Evolutionary conservation across 257 asterid species (phyloP), one percentile per base, ranked within the genome.

Genomic region (Solanum tarapatanum): DNA sequence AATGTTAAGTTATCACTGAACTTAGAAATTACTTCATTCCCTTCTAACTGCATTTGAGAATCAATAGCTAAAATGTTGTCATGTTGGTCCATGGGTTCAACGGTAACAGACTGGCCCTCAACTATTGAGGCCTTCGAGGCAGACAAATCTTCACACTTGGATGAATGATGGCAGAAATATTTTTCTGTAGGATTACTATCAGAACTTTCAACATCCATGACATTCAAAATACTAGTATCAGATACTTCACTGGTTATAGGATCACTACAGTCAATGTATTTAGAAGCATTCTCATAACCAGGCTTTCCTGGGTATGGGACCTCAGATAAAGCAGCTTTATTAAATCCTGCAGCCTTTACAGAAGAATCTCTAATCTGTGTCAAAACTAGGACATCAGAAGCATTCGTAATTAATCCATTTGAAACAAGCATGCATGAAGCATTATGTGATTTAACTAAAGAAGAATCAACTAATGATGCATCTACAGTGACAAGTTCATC

Each of bases 121-220:
- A 72, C 75, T 80, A 62, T 24, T 89, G 86, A 79, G 62, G 89
- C 87, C 74, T 91, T 92, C 60, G 93, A 87, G 16, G 86, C 58
- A 90, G 91, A 76, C 85, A 89, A 86, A 87, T 84, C 88, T 83
- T 88, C 87, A 88, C 70, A 55, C 86, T 86, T 89, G 32, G 89
- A 82, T 60, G 76, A 82, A 79, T 83, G 73, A 75, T 39, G 83
- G 83, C 88, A 32, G 21, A 76, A 76, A 66, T 82, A 76, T 72
- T 86, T 86, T 36, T 76, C 87, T 84, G 30, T 89, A 11, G 88
- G 90, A 55, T 68, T 37, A 89, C 87, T 80, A 37, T 23, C 87
- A 83, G 86, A 88, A 88, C 83, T 86, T 87, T 82, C 91, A 87
- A 17, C 90, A 85, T 43, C 90, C 82, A 84, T 72, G 68, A 83